Evolutionary conservation across 352 stramenopile species (phyloP).

Genomic region (Phytophthora europaea): DNA sequence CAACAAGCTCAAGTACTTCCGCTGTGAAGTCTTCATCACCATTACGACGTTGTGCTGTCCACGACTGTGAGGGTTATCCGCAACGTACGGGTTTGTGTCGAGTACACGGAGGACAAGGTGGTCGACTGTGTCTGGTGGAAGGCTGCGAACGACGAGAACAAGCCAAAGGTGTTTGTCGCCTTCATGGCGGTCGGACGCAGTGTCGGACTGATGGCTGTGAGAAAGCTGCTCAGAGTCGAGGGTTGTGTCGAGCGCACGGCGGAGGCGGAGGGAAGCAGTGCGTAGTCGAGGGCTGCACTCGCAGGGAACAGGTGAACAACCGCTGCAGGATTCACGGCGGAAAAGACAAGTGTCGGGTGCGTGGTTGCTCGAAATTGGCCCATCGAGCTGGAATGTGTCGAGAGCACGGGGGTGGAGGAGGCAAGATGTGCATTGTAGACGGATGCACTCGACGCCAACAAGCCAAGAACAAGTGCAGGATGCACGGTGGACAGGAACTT

Average conservation of each 20-base stretch:
- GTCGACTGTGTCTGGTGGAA: constrained; percentile 21
- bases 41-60: constrained; percentile 15
- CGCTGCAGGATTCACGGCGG: constrained; percentile 74
- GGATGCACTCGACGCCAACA: constrained; percentile 68
- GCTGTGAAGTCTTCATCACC: neutral
- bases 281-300: constrained; percentile 18
- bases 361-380: constrained; percentile 34
- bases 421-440: constrained; percentile 52
- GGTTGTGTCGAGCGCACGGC: constrained; percentile 62
- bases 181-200: constrained; percentile 21
- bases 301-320: constrained; percentile 37
- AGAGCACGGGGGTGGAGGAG: constrained; percentile 62
- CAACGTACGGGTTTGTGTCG: constrained; percentile 28
- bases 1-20: neutral
- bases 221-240: constrained; percentile 62
- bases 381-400: constrained; percentile 48
- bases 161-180: constrained; percentile 17
- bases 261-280: constrained; percentile 47
- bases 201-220: constrained; percentile 52
- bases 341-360: constrained; percentile 52
- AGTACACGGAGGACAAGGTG: constrained; percentile 23
- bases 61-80: constrained; percentile 16
- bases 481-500: constrained; percentile 65
- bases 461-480: constrained; percentile 64
- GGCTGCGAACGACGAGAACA: constrained; percentile 28